phyloP scores from a whole-genome alignment of 2,329 filamentous ascomycete genomes.

The Alternaria burnsii region DNA sequence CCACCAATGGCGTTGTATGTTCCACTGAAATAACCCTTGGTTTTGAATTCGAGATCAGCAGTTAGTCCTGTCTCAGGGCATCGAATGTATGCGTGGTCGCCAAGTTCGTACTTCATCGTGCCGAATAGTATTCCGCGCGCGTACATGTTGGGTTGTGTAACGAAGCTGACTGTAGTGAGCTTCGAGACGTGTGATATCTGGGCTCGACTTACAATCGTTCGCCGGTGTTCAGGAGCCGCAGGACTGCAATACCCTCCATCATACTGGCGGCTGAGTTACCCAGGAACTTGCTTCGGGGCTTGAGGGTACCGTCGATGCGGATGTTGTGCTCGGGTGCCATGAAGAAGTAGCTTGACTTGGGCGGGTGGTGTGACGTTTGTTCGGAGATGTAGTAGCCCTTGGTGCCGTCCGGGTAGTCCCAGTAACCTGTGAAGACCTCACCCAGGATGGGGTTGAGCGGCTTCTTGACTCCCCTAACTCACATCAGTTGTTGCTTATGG shows the following conservation, averaged over 20 bases:
- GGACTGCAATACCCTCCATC: conserved; percentile 95
- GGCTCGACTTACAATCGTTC: conserved; percentile 78
- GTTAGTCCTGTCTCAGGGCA: conserved; percentile 88
- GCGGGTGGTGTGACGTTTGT: conserved; percentile 97
- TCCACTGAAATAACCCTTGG: conserved; percentile 95
- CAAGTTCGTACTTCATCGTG: conserved; percentile 99
- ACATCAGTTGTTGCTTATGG: conserved; percentile 36
- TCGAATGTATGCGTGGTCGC: conserved; percentile 90
- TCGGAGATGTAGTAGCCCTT: conserved; percentile 95
- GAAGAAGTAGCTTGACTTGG: conserved; percentile 99
- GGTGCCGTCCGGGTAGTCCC: conserved; percentile 86
- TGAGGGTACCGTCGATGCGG: conserved; percentile 92
- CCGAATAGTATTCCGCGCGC: conserved; percentile 95
- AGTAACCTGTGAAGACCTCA: conserved; percentile 94
- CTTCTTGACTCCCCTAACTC: conserved; percentile 89
- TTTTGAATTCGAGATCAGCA: conserved; percentile 97
- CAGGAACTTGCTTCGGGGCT: conserved; percentile 92
- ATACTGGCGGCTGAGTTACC: conserved; percentile 97
- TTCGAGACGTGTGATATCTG: neutral
- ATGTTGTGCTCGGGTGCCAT: conserved; percentile 95
- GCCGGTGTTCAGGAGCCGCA: conserved; percentile 82
- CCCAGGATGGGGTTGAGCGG: conserved; percentile 95
- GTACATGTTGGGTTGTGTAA: conserved; percentile 99
- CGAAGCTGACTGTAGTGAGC: conserved; percentile 65
- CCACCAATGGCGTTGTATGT: conserved; percentile 97